Base-by-base conservation (phyloP, 116 monocot genomes). In the Papilionanthe hybrid region DNA sequence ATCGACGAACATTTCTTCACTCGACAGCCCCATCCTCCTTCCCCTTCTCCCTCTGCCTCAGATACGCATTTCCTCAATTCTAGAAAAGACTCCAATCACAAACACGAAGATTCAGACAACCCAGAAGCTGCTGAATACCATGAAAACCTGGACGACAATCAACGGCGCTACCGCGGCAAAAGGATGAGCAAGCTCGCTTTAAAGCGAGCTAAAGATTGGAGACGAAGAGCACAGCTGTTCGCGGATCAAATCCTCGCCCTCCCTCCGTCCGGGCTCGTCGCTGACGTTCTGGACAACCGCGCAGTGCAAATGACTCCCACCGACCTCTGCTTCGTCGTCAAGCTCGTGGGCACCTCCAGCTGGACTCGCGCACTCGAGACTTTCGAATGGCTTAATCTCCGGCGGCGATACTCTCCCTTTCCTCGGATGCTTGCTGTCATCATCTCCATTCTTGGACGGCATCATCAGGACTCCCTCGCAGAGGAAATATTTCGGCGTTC, bases 161-260 rank as follows among this genome's bases (percentile, higher is more conserved):
- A 85, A 41, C 50, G 78, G 78, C 84, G 93, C 9, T 86, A 83
- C 27, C 82, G 82, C 8, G 79, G 73, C 23, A 99, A 95, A 86
- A 99, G 93, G 86, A 84, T 95, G 82, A 85, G 83, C 47, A 99
- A 95, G 84, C 92, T 99, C 12, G 95, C 95, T 5, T 84, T 95
- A 19, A 90, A 89, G 89, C 91, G 93, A 23, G 99, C 93, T 56
- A 83, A 84, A 37, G 95, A 95, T 84, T 99, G 95, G 95, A 86
- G 93, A 12, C 75, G 81, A 67, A 82, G 95, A n/a, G 92, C 92
- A 9, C 75, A 82, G 84, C 79, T 85, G 76, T 85, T 99, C 67
- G 57, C 90, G 30, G 87, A 89, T 25, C 85, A 85, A 63, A 86
- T 99, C 65, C 88, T 99, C 7, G 72, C 87, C 22, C 93, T 99